phyloP scores from a whole-genome alignment of 202 grass and related monocot species.

The Brachypodium distachyon region DNA sequence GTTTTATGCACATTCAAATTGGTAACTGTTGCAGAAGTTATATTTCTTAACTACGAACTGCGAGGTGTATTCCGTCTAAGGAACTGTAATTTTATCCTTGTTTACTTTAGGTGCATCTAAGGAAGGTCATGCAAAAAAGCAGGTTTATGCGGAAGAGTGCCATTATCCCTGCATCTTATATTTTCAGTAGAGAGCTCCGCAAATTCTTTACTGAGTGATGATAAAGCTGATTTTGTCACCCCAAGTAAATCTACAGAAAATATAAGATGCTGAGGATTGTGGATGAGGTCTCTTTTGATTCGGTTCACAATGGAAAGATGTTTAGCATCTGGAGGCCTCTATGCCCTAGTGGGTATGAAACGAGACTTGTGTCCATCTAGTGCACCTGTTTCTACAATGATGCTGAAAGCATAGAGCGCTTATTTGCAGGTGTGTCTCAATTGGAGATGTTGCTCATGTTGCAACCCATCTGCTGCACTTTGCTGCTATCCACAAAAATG shows the following conservation, averaged over 20 bases:
- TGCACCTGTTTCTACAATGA: slow-evolving; percentile 6
- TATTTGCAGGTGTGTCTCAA: slow-evolving; percentile 69
- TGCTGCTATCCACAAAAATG: slow-evolving; percentile 64
- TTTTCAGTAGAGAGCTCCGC: slow-evolving; percentile 90
- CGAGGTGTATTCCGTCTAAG: not conserved
- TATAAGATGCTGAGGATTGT: slow-evolving; percentile 86
- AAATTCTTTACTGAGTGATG: slow-evolving; percentile 91
- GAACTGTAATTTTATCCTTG: no score
- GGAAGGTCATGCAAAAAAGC: slow-evolving; percentile 83
- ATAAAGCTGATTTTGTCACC: slow-evolving; percentile 84
- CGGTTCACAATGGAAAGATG: slow-evolving; percentile 65
- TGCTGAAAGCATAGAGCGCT: slow-evolving; percentile 4
- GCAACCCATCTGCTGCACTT: slow-evolving; percentile 58
- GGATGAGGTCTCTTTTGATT: slow-evolving; percentile 80
- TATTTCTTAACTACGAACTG: slow-evolving; percentile 21
- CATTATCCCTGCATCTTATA: slow-evolving; percentile 80
- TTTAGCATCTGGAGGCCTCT: slow-evolving; percentile 84
- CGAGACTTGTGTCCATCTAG: slow-evolving; percentile 2
- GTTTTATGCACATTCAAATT: not conserved
- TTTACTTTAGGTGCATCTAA: slow-evolving; percentile 74
- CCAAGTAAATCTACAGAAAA: slow-evolving; percentile 80
- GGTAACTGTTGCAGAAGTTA: slow-evolving; percentile 9
- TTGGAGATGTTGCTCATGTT: slow-evolving; percentile 80
- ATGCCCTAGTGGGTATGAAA: slow-evolving; percentile 74
- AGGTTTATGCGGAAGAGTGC: slow-evolving; percentile 84